Evolutionary conservation across 192 early-diverging fungal genomes (phyloP), one percentile per base, ranked within the genome.

Genomic region (Linnemannia zychae): DNA sequence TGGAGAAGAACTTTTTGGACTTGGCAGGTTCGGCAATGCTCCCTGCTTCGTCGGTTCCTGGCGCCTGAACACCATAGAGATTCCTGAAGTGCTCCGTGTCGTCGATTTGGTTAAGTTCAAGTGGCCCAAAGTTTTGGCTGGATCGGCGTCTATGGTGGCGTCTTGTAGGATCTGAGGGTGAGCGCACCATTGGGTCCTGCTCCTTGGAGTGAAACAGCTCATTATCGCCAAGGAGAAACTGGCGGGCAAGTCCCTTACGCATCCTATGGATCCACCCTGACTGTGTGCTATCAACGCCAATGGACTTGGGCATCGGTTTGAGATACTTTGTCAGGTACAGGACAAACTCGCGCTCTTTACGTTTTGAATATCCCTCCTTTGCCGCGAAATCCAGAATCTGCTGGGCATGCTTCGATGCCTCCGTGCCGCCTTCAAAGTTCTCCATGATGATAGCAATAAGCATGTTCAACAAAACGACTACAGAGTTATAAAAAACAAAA

Each of bases 381-480:
- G 78, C 22, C 3, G 87, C 79, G 71, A 82, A 92, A 52, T 87
- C 79, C 49, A 87, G 66, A 22, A 93, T 76, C 76, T 93, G 92
- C 11, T 85, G 86, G 49, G 86, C 76, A 31, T 88, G 87, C 72
- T 91, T 93, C 16, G 89, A 88, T 53, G 88, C 88, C 77, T 93
- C 92, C 0, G 86, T 88, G 11, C 74, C 77, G 7, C 88, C 91
- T 60, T 91, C 92, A 79, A 93, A 93, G 69, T 93, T 93, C 75
- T 93, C 92, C 89, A 91, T 90, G 28, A 93, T 80, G 50, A 93
- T 88, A n/a, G 91, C 91, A 73, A 93, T 92, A 33, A 93, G 87
- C 92, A 93, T 93, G 69, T 92, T 93, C 22, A 93, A 78, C 50
- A 93, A 67, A 4, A 93, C 88, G 76, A 93, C 92, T 92, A 73